Evolutionary conservation across 2,329 filamentous ascomycete species (phyloP).

Genomic region (Diplodia mutila): DNA sequence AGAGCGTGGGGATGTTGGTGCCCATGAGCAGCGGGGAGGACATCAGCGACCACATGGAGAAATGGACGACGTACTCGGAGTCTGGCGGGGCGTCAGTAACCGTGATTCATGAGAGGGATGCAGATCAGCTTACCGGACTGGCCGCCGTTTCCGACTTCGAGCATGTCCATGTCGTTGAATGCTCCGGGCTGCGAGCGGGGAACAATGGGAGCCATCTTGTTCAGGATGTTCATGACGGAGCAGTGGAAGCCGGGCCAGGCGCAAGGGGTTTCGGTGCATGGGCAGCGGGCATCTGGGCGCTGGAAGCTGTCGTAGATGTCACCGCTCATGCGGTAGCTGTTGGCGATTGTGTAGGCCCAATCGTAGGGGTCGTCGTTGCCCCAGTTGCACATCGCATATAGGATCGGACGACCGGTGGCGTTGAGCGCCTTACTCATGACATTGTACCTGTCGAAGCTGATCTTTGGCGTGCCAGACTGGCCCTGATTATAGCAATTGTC

Average conservation of each 20-base stretch:
- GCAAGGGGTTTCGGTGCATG: constrained; percentile 49
- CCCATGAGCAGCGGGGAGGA: constrained; percentile 55
- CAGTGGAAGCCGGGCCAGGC: constrained; percentile 53
- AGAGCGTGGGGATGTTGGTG: constrained; percentile 48
- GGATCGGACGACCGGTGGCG: constrained; percentile 49
- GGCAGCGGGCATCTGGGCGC: constrained; percentile 48
- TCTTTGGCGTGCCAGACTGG: constrained; percentile 51
- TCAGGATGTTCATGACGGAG: constrained; percentile 55
- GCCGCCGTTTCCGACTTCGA: constrained; percentile 53
- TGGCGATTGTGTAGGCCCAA: constrained; percentile 53
- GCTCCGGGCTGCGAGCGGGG: constrained; percentile 48
- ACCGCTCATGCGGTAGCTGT: constrained; percentile 52
- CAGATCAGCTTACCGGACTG: constrained; percentile 30
- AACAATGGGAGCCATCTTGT: constrained; percentile 50
- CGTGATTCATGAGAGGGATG: background rate
- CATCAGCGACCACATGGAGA: constrained; percentile 55
- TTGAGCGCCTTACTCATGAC: constrained; percentile 55
- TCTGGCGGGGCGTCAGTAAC: constrained; percentile 37
- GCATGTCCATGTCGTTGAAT: constrained; percentile 55
- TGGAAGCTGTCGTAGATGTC: constrained; percentile 54
- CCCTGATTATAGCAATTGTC: constrained; percentile 63
- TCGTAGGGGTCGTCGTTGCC: constrained; percentile 53
- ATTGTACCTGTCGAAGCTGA: constrained; percentile 54
- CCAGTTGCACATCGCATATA: constrained; percentile 58
- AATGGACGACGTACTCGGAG: constrained; percentile 50